A percentile compares a stretch with the other conserved stretches of the same genome.
Conservation (phyloP, 306 rosid genomes). For the Canavalia gladiata region DNA sequence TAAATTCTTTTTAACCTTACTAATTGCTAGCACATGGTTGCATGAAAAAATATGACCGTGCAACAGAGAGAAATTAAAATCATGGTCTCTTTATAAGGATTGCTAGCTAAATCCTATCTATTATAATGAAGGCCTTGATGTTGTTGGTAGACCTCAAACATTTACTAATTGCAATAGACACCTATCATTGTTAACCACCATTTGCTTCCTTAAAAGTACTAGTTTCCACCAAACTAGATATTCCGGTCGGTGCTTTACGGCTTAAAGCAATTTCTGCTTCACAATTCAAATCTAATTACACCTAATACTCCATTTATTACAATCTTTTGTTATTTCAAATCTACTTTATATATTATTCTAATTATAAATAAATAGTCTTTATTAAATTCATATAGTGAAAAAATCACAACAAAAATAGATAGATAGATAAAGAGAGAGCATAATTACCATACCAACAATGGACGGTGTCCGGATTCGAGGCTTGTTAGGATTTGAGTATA, state of each 20-base stretch:
- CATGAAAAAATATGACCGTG: conserved; percentile 54
- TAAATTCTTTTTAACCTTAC: conserved; percentile 51
- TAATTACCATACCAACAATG: not conserved
- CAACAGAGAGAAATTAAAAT: conserved; percentile 40
- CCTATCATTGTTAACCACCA: conserved; percentile 49
- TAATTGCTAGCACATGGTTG: conserved; percentile 76
- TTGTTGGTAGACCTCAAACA: conserved; percentile 74
- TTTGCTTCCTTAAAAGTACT: conserved; percentile 76
- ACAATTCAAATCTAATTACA: conserved; percentile 30
- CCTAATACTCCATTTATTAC: conserved; percentile 23
- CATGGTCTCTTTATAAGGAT: conserved; percentile 50
- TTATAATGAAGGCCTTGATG: conserved; percentile 52
- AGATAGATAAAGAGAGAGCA: not conserved
- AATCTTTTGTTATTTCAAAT: conserved; percentile 1
- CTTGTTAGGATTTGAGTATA: not conserved
- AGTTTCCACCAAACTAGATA: conserved; percentile 50
- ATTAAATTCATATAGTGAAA: too few relatives aligned
- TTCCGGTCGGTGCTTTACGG: conserved; percentile 60
- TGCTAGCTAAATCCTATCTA: conserved; percentile 56
- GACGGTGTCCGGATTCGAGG: not conserved
- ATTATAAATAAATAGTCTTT: too few relatives aligned
- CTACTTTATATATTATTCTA: not conserved
- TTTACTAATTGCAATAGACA: conserved; percentile 49
- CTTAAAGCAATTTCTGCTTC: conserved; percentile 39
- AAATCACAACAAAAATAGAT: too few relatives aligned